Evolutionary conservation across 176 grass and related monocot genomes (phyloP), one percentile per base, ranked within the genome.

Genomic region (Oryza longistaminata): DNA sequence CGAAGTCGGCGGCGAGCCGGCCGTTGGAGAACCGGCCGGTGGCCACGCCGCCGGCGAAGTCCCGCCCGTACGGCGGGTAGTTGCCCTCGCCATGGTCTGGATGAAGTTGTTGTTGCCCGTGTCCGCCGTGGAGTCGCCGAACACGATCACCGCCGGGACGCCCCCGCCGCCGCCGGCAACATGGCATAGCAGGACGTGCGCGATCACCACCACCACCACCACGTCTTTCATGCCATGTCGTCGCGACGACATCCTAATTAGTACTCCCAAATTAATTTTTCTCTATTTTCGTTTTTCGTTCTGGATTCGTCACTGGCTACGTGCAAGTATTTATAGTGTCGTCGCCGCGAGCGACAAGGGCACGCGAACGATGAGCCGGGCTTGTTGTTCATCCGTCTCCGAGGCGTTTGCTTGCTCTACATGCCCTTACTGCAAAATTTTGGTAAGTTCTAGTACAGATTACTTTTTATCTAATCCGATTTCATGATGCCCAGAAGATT

Each of bases 11-110:
- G 64, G 79, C 1, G 76, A 97, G 91, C 66, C 87, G 89, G 64
- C 91, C 91, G 34, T 97, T 97, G 77, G 82, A 97, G 85, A 94
- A 94, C 5, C 92, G 82, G 16, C 94, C 94, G 9, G 94, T 97
- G 66, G 91, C 61, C 12, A 67, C 64, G 14, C 91, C 79, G 72
- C 89, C 92, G 17, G 64, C 15, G 80, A 80, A 87, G 85, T 94
- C 94, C 5, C 87, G 85, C 11, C 90, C 94, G 67, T 97, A 97
- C 1, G 90, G 92, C 11, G 3, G 26, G 84, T 90, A 88, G 83
- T 97, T 87, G 85, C 91, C 91, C 74, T 88, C 2, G 81, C 71
- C 3, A 87, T 3, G 3, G 91, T 94, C n/a, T 21, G 53, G 73
- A 97, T 82, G 68, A 61, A 80, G 85, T 94, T 90, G 81, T 97